These are phyloP conservation scores for Rugonectria rugulosa DNA, from an alignment of 2,329 filamentous ascomycete genomes.

Conservation along the genomic window DNA sequence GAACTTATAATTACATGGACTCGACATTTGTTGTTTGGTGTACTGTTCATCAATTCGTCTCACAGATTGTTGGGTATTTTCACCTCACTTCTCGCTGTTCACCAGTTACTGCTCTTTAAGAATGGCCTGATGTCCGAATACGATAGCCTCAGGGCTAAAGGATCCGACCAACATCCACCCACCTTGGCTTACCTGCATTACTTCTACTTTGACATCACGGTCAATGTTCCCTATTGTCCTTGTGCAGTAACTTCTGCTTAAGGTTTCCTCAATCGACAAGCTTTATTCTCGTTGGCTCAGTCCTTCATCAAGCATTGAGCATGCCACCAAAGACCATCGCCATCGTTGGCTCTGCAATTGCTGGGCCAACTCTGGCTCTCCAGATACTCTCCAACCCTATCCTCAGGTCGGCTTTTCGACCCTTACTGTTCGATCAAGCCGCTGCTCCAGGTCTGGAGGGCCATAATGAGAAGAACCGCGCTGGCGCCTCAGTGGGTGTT, in stretches of 20 bases:
- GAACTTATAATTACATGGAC: no score
- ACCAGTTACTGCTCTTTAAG: no score
- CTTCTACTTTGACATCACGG: not conserved
- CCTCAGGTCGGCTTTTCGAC: conserved; percentile 23
- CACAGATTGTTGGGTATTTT: not conserved
- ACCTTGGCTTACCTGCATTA: not conserved
- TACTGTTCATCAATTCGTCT: not conserved
- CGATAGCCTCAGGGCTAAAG: not conserved
- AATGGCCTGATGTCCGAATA: not conserved
- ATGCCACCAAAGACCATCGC: conserved; percentile 22
- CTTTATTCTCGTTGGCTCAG: not conserved
- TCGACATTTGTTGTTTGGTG: not conserved
- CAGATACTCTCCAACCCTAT: conserved; percentile 26
- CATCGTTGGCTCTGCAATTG: conserved; percentile 31
- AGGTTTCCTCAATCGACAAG: no score
- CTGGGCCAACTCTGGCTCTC: conserved; percentile 29
- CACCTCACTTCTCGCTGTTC: no score
- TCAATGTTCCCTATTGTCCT: not conserved
- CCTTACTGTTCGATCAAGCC: conserved; percentile 27
- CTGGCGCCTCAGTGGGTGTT: conserved; percentile 33
- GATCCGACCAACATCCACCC: not conserved
- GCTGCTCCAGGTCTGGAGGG: conserved; percentile 18
- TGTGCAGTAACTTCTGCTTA: no score
- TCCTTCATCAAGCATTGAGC: not conserved
- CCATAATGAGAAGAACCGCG: conserved; percentile 23